Evolutionary conservation across 2,329 filamentous ascomycete species (phyloP), one percentile per base, ranked within the genome.

Genomic region (Massarina eburnea): DNA sequence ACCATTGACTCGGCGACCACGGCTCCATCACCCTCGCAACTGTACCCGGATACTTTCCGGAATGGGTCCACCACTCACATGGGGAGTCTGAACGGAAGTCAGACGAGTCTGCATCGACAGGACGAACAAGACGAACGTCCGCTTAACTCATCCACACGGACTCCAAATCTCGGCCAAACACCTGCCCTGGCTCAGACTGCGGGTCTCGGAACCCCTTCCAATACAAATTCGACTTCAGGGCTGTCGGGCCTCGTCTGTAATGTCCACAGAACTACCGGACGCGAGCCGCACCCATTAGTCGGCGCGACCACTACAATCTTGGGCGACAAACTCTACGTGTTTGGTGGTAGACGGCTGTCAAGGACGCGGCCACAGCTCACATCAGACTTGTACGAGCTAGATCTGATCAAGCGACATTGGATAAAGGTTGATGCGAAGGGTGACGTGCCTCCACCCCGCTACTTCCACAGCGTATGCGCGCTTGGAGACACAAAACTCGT

Each of bases 391-490:
- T 97, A 96, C 71, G 92, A 97, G 68, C 76, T 99, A 45, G 92
- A 99, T 68, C 79, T 99, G 36, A 88, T 96, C 52, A 82, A 86
- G 43, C 82, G 94, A 46, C 91, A 97, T 71, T 99, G 94, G 94
- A 90, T 86, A 10, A 96, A 91, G 67, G 70, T 97, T 19, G 89
- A 95, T 42, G 85, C 89, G 0, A 80, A 77, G 21, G 94, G 94
- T 35, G 91, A 97, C 60, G 76, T 95, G 29, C 94, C 94, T 1
- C 88, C 91, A 2, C 90, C 94, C 8, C 83, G 94, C 50, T 99
- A 99, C 68, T 99, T 99, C 57, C 94, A 99, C 75, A 97, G 91
- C 54, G 88, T 97, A 69, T 99, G 94, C 68, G 82, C 89, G 1
- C 75, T 99, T 2, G 94, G 94, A 18, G 94, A 97, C 66, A 92